Base-by-base conservation (phyloP, 2,329 filamentous ascomycete species). In the Curvularia sp. region DNA sequence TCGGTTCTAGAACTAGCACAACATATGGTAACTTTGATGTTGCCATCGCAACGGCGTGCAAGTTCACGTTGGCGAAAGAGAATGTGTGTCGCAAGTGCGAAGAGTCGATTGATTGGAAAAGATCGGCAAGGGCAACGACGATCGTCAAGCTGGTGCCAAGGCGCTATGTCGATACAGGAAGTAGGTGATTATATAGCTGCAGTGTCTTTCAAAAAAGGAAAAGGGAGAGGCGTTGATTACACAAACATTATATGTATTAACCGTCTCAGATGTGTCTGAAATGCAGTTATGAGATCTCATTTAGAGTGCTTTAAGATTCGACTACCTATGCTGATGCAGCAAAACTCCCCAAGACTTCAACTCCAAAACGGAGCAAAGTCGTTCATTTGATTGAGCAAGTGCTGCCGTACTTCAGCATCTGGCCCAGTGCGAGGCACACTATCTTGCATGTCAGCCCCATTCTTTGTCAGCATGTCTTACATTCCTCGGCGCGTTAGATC, bases 361-460 rank as follows among this genome's bases (percentile, higher is more conserved):
- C 62, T 61, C 63, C 65, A 70, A 49, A 69, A 71, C 7, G 68
- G 70, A 30, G 57, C 60, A 59, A 72, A 69, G 30, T 62, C 66
- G 1, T 64, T 53, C 53, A 65, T 62, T 9, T 66, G 49, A 13
- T 48, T 55, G 8, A 69, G 49, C 3, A 60, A 53, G 10, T 52
- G 41, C 21, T 57, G 58, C 2, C 67, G 32, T 15, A 57, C 59
- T 21, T 55, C 62, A 45, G 66, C 61, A 43, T 68, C 61, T 3
- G 60, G 50, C 1, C 50, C 59, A 23, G 54, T 61, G 1, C 52
- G 38, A 43, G 54, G 57, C 7, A 68, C 49, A 56, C 67, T 72
- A 38, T 10, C 34, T 10, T 19, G 3, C 5, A 19, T 3, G 57
- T 69, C 38, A 67, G 57, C 42, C 15, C n/a, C 21, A 18, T 15